Evolutionary conservation across 768 basidiomycete species (phyloP), one percentile per base, ranked within the genome.

Genomic region (Podaxis sp.): DNA sequence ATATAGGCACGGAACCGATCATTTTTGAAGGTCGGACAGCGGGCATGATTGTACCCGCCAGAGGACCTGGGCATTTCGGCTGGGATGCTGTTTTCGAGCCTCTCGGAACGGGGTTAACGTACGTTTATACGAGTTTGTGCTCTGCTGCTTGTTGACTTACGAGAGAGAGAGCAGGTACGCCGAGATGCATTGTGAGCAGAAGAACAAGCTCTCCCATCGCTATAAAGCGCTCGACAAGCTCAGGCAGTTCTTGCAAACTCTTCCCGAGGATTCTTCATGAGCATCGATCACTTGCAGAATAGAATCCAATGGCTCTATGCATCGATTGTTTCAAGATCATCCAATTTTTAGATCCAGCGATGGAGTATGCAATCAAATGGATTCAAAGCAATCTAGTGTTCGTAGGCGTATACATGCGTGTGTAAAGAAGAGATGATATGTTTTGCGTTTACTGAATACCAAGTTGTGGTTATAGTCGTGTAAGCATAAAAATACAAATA

Each of bases 1-100:
- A 6, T 50, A 11, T 55, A 75, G 85, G 82, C 4, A 72, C 82
- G 1, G 88, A 93, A 61, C 92, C 93, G 0, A 76, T 95, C 51
- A 72, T 82, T 27, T 82, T 82, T 55, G 95, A 97, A 68, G 96
- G 96, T 0, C 79, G 83, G 10, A 97, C 95, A 1, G 86, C 93
- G 25, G 96, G 96, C 1, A 80, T 73, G n/a, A 95, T 98, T 63
- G 96, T 99, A 2, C 85, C 86, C 25, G 82, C 95, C 1, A 75
- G 95, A 47, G 96, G 96, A 0, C 81, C 86, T 0, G 75, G 79
- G 28, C 73, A 82, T 11, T 98, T 98, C 69, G 96, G 96, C 23
- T 98, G 95, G 94, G 93, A 96, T 72, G 79, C 93, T 0, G 74
- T 90, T 7, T 97, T 96, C 68, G 84, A 94, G 69, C 91, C 90